Base-by-base conservation (phyloP, 331 rosid genomes). In the Quercus phellos region DNA sequence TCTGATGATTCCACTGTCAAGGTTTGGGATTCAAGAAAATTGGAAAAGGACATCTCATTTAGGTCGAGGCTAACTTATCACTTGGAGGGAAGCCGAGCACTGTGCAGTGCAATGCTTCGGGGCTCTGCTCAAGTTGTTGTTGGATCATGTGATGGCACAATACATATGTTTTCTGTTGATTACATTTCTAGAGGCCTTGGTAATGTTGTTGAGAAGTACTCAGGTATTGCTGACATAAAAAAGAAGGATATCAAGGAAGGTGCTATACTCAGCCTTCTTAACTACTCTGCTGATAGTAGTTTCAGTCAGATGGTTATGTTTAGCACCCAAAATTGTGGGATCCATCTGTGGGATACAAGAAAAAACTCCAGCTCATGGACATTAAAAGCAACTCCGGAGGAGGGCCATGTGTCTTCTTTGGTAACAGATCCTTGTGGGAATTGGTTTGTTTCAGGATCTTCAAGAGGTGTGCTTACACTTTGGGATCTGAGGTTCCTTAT, bases 371-470 rank as follows among this genome's bases (percentile, higher is more conserved):
- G 88, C 84, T 80, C 94, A 21, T 94, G 96, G 96, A 92, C 94
- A n/a, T 77, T 89, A 58, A 92, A 88, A 77, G 82, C 90, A 84
- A 85, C 83, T 82, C 99, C 99, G 1, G 97, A 92, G 84, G 96
- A 94, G 86, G 98, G 99, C 66, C 92, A 85, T 43, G 87, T 92
- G 72, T 81, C 92, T 79, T 90, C 98, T 51, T 75, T 92, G 78
- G 90, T 91, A 72, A 83, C 89, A 5, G 95, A 97, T 77, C 90
- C 96, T 61, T 94, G 91, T 68, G 95, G 96, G 80, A 88, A 92
- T 82, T 94, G 99, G 99, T 91, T 94, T 86, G 98, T 91, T 32
- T 89, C 99, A 18, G 99, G 99, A 74, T 94, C 99, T 70, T 94
- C 99, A 51, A 84, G 96, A 83, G 98, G 99, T 30, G 90, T 87